Base-by-base conservation (phyloP, 2,329 filamentous ascomycete species). In the Calonectria pseudoturangicola region DNA sequence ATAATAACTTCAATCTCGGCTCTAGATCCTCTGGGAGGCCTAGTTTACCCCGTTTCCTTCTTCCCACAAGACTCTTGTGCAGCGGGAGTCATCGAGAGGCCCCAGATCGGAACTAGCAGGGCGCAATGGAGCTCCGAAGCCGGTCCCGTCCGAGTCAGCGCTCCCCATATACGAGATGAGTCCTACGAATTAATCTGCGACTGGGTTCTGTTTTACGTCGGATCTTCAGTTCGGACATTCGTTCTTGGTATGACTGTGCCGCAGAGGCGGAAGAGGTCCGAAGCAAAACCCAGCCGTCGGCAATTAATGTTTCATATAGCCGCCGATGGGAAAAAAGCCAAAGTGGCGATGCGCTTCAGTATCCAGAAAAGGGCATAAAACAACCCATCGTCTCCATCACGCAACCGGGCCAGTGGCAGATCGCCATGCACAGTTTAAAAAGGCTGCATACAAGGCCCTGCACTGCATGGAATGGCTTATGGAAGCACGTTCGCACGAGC, bases 381-480 rank as follows among this genome's bases (percentile, higher is more conserved):
- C 7, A 33, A 33, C 28, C 30, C 27, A 65, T 28, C 30, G n/a
- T 56, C 18, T 21, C 51, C 51, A 56, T 21, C 48, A 51, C 54
- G 33, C 54, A 15, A 41, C 54, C 33, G 36, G 36, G 33, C 33
- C 36, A 18, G 27, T 36, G 28, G 25, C 21, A 65, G 50, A 58
- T 50, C 21, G 9, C 33, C 9, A 39, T 66, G 21, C n/a, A 43
- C 41, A 50, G 68, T 28, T 70, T 15, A 36, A 33, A 25, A 25
- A 63, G 27, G 58, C n/a, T 60, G 56, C 65, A 68, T 64, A 54
- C 18, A n/a, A n/a, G 30, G 48, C 41, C 21, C 68, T 72, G 70
- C 70, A 72, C 68, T 72, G 70, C 70, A 72, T 64, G 65, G 64
- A 58, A 58, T 58, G 12, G 21, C 39, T 56, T 27, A 39, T 72